phyloP scores from a whole-genome alignment of 805 yeast species.

The Metschnikowia koreensis region DNA sequence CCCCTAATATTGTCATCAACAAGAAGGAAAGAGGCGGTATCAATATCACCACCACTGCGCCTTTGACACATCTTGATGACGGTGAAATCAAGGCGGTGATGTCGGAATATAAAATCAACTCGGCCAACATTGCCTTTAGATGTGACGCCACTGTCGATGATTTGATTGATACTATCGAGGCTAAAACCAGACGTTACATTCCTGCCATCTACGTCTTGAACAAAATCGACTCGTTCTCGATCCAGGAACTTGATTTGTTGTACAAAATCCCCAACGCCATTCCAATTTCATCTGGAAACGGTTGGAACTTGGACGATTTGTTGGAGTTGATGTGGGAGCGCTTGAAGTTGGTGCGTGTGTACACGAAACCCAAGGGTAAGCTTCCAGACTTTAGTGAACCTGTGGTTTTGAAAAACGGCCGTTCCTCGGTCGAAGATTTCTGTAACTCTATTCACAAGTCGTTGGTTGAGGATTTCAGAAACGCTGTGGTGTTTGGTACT shows the following conservation, averaged over 20 bases:
- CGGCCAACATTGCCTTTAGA: slow-evolving; percentile 94
- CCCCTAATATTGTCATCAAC: slow-evolving; percentile 89
- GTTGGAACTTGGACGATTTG: slow-evolving; percentile 96
- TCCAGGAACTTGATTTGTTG: slow-evolving; percentile 87
- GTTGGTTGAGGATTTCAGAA: slow-evolving; percentile 87
- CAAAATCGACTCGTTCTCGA: slow-evolving; percentile 92
- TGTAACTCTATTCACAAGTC: slow-evolving; percentile 96
- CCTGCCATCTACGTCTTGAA: slow-evolving; percentile 94
- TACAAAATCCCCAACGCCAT: slow-evolving; percentile 95
- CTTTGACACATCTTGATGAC: slow-evolving; percentile 83
- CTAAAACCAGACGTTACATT: slow-evolving; percentile 84
- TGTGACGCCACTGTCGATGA: slow-evolving; percentile 99
- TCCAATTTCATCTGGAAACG: slow-evolving; percentile 92
- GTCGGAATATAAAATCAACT: slow-evolving; percentile 90
- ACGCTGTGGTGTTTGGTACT: slow-evolving; percentile 88
- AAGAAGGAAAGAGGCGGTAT: slow-evolving; percentile 97
- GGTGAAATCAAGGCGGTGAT: slow-evolving; percentile 96
- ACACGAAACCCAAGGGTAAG: slow-evolving; percentile 94
- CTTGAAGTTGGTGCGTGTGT: slow-evolving; percentile 87
- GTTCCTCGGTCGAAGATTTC: slow-evolving; percentile 88
- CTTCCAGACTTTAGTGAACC: slow-evolving; percentile 95
- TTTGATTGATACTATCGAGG: slow-evolving; percentile 90
- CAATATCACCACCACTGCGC: slow-evolving; percentile 89
- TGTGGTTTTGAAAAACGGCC: slow-evolving; percentile 79
- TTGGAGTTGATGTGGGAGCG: slow-evolving; percentile 95